Evolutionary conservation across 129 eudicot species (phyloP), one percentile per base, ranked within the genome.

Genomic region (Flaveria sonorensis): DNA sequence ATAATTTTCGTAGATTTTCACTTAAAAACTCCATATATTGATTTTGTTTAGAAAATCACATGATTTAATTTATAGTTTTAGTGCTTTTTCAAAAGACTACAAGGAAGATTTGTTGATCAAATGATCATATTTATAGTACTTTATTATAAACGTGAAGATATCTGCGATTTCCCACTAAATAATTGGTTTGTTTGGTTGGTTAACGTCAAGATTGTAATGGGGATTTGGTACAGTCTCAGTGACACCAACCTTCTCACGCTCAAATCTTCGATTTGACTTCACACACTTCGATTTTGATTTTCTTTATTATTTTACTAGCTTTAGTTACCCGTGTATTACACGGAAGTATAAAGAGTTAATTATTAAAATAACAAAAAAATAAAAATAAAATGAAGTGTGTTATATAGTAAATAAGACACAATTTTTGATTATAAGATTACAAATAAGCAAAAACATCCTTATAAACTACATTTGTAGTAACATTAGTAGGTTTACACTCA

Each of bases 171-270:
- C 20, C 42, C 40, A 75, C 48, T 46, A 62, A 60, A 26, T 69
- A 59, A 69, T 45, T 70, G 71, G 28, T 67, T 15, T 14, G 68
- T 36, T 13, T 16, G 11, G 18, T 18, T 15, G 68, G 74, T 65
- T 80, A 65, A 65, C 75, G 83, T 79, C 42, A 70, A 67, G 74
- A 56, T 57, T 47, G 62, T 26, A 55, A 59, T 81, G 75, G 80
- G 79, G 84, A 74, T 81, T 81, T 20, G 84, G 71, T 81, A 55
- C 11, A 45, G 74, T 66, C 74, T 65, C 79, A 14, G 74, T 81
- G 84, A 81, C 84, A 81, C 66, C 46, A 68, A 81, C 75, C 84
- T 81, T 45, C 75, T 81, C 84, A 81, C 84, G 84, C 84, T 52
- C 51, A 81, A 81, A 81, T 81, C 84, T 80, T 69, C 61, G 68